These are phyloP conservation scores for Triticum turgidum DNA, from an alignment of 176 grass and related monocot genomes.

Conservation along the genomic window DNA sequence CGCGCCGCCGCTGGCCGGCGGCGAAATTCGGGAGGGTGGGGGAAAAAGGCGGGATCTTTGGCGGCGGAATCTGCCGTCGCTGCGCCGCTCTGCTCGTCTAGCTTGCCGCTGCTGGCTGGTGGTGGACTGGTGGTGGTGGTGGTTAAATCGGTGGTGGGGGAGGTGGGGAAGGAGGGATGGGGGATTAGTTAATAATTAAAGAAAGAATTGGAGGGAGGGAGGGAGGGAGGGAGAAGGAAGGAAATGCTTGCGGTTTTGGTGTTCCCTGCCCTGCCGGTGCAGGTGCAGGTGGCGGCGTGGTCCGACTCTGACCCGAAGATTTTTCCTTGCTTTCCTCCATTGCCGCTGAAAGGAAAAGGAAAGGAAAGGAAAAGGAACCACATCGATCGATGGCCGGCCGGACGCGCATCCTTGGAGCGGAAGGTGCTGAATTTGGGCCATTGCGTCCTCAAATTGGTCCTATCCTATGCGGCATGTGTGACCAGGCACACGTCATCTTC, in stretches of 20 bases:
- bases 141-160: not conserved
- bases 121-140: not conserved
- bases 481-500: too few relatives aligned
- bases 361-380: too few relatives aligned
- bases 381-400: too few relatives aligned
- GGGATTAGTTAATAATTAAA: not conserved
- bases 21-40: not conserved
- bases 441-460: not conserved
- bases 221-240: not conserved
- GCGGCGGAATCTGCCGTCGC: not conserved
- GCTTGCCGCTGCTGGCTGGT: not conserved
- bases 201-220: slow-evolving; percentile 11
- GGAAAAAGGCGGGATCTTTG: not conserved
- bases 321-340: not conserved
- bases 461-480: too few relatives aligned
- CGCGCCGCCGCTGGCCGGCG: not conserved
- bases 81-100: not conserved
- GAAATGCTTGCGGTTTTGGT: slow-evolving; percentile 15
- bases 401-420: too few relatives aligned
- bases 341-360: too few relatives aligned
- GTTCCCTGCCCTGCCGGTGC: not conserved
- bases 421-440: not conserved
- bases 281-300: not conserved
- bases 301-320: not conserved
- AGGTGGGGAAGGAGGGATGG: not conserved